Evolutionary conservation across 148 eudicot genomes (phyloP).

Genomic region (Spergularia marina): DNA sequence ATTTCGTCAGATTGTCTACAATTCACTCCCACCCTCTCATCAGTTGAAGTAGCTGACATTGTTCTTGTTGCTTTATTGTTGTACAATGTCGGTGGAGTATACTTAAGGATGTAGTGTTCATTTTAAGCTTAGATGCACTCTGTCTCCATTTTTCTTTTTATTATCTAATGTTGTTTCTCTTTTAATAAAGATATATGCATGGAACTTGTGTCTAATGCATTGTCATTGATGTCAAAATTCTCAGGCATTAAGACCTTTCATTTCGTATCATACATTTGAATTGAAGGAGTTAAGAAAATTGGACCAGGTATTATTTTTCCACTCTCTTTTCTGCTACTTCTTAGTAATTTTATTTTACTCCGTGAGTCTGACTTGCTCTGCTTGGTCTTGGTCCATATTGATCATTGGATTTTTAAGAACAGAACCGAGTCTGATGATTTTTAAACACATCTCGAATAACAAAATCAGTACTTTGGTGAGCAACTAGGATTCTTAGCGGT

Average conservation of each 20-base stretch:
- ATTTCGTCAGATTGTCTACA: too few species aligned
- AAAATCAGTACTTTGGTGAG: too few species aligned
- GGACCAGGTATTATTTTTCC: slow-evolving; percentile 42
- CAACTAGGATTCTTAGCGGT: too few species aligned
- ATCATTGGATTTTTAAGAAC: neutral
- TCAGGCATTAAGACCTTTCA: slow-evolving; percentile 79
- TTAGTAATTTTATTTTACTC: neutral
- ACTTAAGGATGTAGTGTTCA: too few species aligned
- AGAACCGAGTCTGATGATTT: neutral
- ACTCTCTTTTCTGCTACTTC: neutral
- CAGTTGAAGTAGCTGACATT: too few species aligned
- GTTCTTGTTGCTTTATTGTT: too few species aligned
- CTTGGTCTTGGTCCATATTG: neutral
- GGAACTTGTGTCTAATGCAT: neutral
- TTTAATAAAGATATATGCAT: too few species aligned
- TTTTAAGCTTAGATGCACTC: neutral
- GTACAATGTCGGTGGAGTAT: too few species aligned
- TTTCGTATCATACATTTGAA: slow-evolving; percentile 65
- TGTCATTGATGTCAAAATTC: slow-evolving; percentile 6
- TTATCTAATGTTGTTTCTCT: too few species aligned
- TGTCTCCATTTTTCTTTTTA: neutral
- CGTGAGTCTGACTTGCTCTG: neutral
- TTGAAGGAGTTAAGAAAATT: slow-evolving; percentile 47
- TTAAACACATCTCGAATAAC: neutral
- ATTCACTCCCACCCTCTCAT: too few species aligned